phyloP scores from a whole-genome alignment of 495 filamentous ascomycete genomes.

The Usnea hakonensis region DNA sequence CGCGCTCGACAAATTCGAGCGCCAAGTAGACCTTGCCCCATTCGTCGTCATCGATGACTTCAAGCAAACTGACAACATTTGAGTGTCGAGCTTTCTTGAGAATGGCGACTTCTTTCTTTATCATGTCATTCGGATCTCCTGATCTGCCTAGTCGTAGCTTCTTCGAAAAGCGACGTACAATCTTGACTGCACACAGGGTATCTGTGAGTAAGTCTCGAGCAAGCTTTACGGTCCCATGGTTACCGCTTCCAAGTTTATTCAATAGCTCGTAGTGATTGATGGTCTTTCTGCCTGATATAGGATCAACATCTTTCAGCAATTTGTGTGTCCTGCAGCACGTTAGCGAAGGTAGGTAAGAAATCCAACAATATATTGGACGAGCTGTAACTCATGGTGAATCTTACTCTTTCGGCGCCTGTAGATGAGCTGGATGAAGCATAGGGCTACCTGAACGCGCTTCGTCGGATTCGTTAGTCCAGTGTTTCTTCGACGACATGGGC shows the following conservation, averaged over 20 bases:
- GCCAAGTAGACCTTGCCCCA: conserved; percentile 97
- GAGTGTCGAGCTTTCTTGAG: conserved; percentile 95
- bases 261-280: conserved; percentile 98
- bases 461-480: conserved; percentile 40
- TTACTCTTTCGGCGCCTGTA: conserved; percentile 57
- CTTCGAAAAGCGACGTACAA: conserved; percentile 92
- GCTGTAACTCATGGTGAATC: background rate
- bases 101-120: conserved; percentile 94
- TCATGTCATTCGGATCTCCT: conserved; percentile 77
- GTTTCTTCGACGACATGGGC: conserved; percentile 25
- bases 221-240: conserved; percentile 95
- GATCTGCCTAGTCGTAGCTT: conserved; percentile 77
- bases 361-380: background rate
- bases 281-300: conserved; percentile 79
- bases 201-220: conserved; percentile 69
- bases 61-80: conserved; percentile 87
- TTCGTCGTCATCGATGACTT: conserved; percentile 95
- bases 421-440: conserved; percentile 56
- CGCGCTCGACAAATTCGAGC: conserved; percentile 84
- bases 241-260: conserved; percentile 87
- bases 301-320: conserved; percentile 57
- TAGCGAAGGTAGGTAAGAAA: background rate
- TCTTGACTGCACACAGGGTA: conserved; percentile 92
- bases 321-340: conserved; percentile 23
- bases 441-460: conserved; percentile 44